phyloP scores from a whole-genome alignment of 805 yeast species.

The Kluyveromyces nonfermentans region DNA sequence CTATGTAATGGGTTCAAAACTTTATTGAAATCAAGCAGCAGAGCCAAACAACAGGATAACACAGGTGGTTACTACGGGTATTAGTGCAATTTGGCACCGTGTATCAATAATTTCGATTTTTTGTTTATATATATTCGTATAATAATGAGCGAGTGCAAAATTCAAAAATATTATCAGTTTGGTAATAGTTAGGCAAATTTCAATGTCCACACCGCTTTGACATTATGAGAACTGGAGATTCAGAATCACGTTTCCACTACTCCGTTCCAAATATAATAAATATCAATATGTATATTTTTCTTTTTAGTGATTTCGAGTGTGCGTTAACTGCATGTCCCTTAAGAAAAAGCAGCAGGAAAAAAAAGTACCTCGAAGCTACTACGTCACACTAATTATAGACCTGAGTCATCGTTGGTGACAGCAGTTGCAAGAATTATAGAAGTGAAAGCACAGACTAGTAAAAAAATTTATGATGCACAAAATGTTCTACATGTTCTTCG shows the following conservation, averaged over 20 bases:
- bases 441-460: too few relatives aligned
- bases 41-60: slow-evolving; percentile 6
- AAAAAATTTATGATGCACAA: too few relatives aligned
- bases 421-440: too few relatives aligned
- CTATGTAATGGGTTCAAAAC: slow-evolving; percentile 94
- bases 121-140: not conserved
- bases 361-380: not conserved
- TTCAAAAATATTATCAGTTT: not conserved
- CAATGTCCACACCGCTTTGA: not conserved
- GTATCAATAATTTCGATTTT: not conserved
- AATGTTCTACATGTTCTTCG: too few relatives aligned
- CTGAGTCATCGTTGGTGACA: not conserved
- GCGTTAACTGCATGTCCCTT: not conserved
- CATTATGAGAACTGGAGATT: not conserved
- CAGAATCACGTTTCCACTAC: not conserved
- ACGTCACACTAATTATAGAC: not conserved
- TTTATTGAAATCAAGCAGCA: slow-evolving; percentile 30
- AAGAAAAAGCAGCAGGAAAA: not conserved
- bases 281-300: not conserved
- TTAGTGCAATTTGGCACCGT: not conserved
- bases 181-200: not conserved
- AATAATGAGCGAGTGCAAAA: not conserved
- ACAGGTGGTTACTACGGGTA: slow-evolving; percentile 10
- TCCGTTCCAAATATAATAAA: not conserved
- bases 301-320: not conserved